phyloP scores from a whole-genome alignment of 2,329 filamentous ascomycete genomes.

The Coleophoma crateriformis region DNA sequence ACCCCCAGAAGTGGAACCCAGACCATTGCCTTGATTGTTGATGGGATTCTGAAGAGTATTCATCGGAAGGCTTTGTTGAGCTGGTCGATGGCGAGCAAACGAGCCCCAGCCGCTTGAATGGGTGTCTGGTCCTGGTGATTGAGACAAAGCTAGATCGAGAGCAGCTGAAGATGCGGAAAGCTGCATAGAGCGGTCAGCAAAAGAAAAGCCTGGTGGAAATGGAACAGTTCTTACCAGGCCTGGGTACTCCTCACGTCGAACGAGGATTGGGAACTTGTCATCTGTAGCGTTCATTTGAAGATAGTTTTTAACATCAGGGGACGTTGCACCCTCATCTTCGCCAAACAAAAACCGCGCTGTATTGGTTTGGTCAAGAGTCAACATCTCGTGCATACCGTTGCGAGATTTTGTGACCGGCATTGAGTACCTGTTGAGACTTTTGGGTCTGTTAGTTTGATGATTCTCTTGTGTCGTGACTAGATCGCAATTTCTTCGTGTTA shows the following conservation, averaged over 20 bases:
- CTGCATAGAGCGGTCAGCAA: constrained; percentile 45
- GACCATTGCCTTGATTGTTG: constrained; percentile 27
- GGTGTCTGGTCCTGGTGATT: constrained; percentile 57
- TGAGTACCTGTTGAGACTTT: constrained; percentile 82
- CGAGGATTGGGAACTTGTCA: constrained; percentile 82
- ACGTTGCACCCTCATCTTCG: constrained; percentile 56
- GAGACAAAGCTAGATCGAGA: constrained; percentile 70
- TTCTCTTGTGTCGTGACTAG: too few relatives aligned
- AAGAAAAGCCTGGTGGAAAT: background rate
- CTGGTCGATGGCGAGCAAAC: constrained; percentile 25
- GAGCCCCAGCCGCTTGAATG: constrained; percentile 21
- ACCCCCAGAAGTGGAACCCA: constrained; percentile 21
- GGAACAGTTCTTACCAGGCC: constrained; percentile 20
- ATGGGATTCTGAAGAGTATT: constrained; percentile 16
- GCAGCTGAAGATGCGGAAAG: constrained; percentile 77
- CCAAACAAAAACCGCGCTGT: constrained; percentile 82
- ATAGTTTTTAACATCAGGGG: constrained; percentile 58
- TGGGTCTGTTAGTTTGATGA: constrained; percentile 1
- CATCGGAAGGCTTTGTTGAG: constrained; percentile 41
- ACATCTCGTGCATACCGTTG: constrained; percentile 59
- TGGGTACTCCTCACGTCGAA: constrained; percentile 49
- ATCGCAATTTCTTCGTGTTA: background rate
- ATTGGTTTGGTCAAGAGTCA: constrained; percentile 73
- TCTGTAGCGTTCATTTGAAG: constrained; percentile 68
- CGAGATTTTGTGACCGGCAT: constrained; percentile 79